Conservation (phyloP, 495 filamentous ascomycete species). For the Beverwykella pulmonaria region DNA sequence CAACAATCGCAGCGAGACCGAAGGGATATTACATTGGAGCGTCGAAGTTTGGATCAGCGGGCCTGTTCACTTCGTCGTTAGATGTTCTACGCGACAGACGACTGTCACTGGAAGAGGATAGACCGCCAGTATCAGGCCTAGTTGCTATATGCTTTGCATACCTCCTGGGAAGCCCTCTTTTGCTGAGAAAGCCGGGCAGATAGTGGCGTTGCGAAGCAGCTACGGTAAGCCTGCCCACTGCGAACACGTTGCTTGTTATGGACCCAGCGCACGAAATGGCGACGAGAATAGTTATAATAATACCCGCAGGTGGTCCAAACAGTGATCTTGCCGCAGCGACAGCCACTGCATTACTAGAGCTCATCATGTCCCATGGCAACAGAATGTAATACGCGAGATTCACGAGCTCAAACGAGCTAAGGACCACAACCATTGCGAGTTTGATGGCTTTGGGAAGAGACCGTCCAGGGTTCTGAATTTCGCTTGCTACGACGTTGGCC, state of each 20-base stretch:
- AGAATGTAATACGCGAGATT: conserved; percentile 34
- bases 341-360: conserved; percentile 27
- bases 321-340: conserved; percentile 18
- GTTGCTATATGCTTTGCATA: background rate
- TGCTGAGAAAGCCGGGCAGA: conserved; percentile 22
- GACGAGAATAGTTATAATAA: conserved; percentile 30
- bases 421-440: conserved; percentile 42
- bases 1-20: background rate
- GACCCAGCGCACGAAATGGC: conserved; percentile 31
- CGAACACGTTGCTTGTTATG: conserved; percentile 31
- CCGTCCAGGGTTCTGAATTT: conserved; percentile 40
- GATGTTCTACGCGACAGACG: background rate
- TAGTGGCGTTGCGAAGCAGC: conserved; percentile 28
- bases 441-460: conserved; percentile 42
- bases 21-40: conserved; percentile 5
- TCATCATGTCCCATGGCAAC: conserved; percentile 30
- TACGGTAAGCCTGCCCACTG: conserved; percentile 26
- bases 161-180: conserved; percentile 7
- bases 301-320: conserved; percentile 19
- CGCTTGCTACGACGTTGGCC: conserved; percentile 45
- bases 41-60: background rate
- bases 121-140: background rate
- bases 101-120: background rate
- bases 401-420: conserved; percentile 38
- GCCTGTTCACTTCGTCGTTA: background rate